Evolutionary conservation across 768 basidiomycete species (phyloP).

Genomic region (Xanthoconium purpureum): DNA sequence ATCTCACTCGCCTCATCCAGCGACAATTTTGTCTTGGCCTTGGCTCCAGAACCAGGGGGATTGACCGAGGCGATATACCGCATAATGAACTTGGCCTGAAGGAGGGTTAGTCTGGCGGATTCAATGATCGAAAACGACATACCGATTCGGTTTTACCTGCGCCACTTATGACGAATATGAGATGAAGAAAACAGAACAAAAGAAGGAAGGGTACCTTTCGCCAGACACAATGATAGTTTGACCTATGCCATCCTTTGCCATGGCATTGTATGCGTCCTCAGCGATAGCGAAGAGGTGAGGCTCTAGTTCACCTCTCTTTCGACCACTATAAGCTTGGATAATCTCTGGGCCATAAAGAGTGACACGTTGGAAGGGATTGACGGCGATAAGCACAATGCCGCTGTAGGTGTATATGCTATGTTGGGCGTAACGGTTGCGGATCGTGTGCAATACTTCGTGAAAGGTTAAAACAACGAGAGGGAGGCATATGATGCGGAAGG

Average conservation of each 20-base stretch:
- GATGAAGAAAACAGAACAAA: slow-evolving; percentile 2
- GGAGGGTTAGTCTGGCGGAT: slow-evolving; percentile 5
- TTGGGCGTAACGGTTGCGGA: slow-evolving; percentile 93
- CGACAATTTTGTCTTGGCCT: slow-evolving; percentile 66
- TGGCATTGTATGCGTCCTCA: slow-evolving; percentile 97
- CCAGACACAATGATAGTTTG: slow-evolving; percentile 99
- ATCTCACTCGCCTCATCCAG: slow-evolving; percentile 90
- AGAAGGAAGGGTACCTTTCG: slow-evolving; percentile 66
- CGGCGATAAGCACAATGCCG: slow-evolving; percentile 96
- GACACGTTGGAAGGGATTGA: slow-evolving; percentile 98
- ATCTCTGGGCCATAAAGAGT: slow-evolving; percentile 96
- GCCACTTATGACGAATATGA: slow-evolving; percentile 57
- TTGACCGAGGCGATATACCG: slow-evolving; percentile 98
- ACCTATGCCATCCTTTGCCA: slow-evolving; percentile 90
- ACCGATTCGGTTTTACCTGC: slow-evolving; percentile 99
- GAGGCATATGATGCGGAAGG: slow-evolving; percentile 16
- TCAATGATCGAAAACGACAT: slow-evolving; percentile 23
- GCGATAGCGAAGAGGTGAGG: slow-evolving; percentile 99
- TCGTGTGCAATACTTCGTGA: slow-evolving; percentile 84
- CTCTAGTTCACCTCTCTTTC: slow-evolving; percentile 90
- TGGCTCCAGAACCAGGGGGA: slow-evolving; percentile 61
- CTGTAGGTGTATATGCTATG: slow-evolving; percentile 99
- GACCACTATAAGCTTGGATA: slow-evolving; percentile 93
- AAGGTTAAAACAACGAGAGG: not conserved
- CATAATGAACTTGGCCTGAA: slow-evolving; percentile 96